Evolutionary conservation across 345 rosid genomes (phyloP).

Genomic region (Lenwebbia sp.): DNA sequence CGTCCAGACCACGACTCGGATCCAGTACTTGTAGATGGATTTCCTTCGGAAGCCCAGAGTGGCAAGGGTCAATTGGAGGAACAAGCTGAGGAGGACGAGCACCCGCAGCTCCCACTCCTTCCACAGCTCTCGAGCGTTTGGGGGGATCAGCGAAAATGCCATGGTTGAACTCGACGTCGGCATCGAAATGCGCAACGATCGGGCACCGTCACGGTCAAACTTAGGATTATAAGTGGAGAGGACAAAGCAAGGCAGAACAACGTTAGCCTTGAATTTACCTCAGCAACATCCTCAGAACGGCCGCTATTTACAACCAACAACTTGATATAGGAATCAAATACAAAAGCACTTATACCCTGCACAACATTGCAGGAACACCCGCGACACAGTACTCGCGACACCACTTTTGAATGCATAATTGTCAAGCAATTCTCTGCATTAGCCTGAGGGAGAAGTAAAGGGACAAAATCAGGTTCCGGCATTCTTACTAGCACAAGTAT

Average conservation of each 20-base stretch:
- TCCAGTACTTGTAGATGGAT: neutral
- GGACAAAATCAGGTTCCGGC: neutral
- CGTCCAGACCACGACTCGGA: neutral
- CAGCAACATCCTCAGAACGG: neutral
- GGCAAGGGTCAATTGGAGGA: neutral
- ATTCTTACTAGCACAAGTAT: rapidly evolving
- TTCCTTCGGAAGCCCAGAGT: neutral
- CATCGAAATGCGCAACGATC: neutral
- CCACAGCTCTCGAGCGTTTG: neutral
- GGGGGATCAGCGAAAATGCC: neutral
- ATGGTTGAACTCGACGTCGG: neutral
- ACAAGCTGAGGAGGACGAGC: neutral
- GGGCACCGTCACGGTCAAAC: neutral
- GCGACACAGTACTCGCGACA: neutral
- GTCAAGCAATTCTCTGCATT: neutral
- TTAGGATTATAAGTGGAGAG: neutral
- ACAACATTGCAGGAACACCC: neutral
- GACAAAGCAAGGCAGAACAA: neutral
- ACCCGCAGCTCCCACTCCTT: neutral
- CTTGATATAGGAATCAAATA: neutral
- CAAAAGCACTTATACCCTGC: neutral
- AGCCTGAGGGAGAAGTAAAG: neutral
- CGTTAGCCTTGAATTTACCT: neutral
- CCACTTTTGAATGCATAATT: neutral
- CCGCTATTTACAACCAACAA: neutral